Percentiles rank a stretch among this genome's conserved stretches.
Evolutionary conservation across 805 yeast species (phyloP).

Genomic region (Pichia ethanolica): DNA sequence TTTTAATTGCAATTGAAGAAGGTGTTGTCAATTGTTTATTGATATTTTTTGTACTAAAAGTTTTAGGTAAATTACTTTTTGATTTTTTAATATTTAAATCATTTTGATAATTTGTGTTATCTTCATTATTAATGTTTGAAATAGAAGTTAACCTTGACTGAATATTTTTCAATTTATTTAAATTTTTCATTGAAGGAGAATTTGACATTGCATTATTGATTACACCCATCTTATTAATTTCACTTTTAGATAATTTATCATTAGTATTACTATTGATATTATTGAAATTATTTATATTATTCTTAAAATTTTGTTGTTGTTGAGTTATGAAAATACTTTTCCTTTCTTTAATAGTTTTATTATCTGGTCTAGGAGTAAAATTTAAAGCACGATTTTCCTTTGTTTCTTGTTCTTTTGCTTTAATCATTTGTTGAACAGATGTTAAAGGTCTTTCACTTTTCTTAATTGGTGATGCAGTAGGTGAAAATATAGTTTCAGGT

Average conservation of each 20-base stretch:
- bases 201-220: conserved; percentile 28
- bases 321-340: conserved; percentile 6
- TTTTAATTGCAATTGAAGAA: conserved; percentile 6
- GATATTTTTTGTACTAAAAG: conserved; percentile 6
- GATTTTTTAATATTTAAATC: background rate
- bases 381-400: conserved; percentile 20
- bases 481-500: background rate
- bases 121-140: background rate
- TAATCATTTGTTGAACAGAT: conserved; percentile 28
- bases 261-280: conserved; percentile 5
- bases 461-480: conserved; percentile 4
- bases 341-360: background rate
- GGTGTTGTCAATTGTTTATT: conserved; percentile 5
- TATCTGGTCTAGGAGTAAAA: conserved; percentile 21
- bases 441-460: conserved; percentile 13
- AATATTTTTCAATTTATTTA: conserved; percentile 25
- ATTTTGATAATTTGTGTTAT: no score
- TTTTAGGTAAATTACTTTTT: background rate
- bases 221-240: conserved; percentile 26
- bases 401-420: conserved; percentile 27
- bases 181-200: conserved; percentile 31
- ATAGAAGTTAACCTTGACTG: conserved; percentile 17
- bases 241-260: conserved; percentile 20
- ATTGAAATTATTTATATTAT: no score
- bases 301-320: conserved; percentile 6